Base-by-base conservation (phyloP, 306 rosid species). In the Ziziphus jujuba region DNA sequence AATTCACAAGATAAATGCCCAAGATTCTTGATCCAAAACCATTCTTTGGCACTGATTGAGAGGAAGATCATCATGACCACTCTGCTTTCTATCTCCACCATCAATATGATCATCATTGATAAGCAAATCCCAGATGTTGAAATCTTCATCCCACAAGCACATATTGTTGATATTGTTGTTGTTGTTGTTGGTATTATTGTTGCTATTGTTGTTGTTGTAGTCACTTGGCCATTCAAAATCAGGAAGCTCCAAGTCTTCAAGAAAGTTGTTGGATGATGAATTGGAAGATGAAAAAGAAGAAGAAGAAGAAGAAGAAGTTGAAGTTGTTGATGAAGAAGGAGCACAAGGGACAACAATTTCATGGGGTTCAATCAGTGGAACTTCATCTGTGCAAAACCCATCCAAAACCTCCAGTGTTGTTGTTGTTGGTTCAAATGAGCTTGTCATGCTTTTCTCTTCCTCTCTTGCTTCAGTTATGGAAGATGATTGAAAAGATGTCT, bases 131-230 rank as follows among this genome's bases (percentile, higher is more conserved):
- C 78, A 90, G 63, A 59, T 57, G 72, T 77, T 75, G 61, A 91
- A 81, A 64, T 91, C 96, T 70, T 84, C 88, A 60, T 82, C 84
- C 88, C 95, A 87, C 57, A 86, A 65, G 12, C 65, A 51, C 71
- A 79, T 22, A n/a, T n/a, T n/a, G n/a, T n/a, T n/a, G n/a, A n/a
- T n/a, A n/a, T n/a, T n/a, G n/a, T n/a, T n/a, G n/a, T n/a, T n/a
- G n/a, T n/a, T n/a, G n/a, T n/a, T n/a, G 36, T 35, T 64, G 52
- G 25, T 63, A 33, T 28, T 55, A 47, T 21, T 21, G 61, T 15
- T 68, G 34, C 13, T 35, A 10, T 9, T 33, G 21, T 59, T 63
- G 19, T 55, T 62, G 56, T 10, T 48, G 63, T 12, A 74, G 17
- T 77, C 66, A 70, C 55, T 43, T 2, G 76, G 65, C 91, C 89